Base-by-base conservation (phyloP, 2,329 filamentous ascomycete genomes). In the Diaporthe nobilis region DNA sequence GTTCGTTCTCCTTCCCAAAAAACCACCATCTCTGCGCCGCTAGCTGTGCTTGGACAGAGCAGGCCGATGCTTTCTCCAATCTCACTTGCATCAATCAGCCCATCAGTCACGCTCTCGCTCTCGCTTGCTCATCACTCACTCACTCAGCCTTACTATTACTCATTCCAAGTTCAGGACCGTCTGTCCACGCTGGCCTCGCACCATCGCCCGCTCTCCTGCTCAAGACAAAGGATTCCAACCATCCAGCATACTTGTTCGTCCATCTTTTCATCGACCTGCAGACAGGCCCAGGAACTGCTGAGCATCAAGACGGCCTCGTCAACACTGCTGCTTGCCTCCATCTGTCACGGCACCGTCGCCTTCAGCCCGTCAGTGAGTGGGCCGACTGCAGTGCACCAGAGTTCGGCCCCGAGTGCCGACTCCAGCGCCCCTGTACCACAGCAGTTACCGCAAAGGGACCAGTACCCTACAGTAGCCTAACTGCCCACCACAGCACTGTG, bases 361-460 rank as follows among this genome's bases (percentile, higher is more conserved):
- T n/a, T 34, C 65, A 68, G 44, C 17, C 12, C 31, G 13, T 9
- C 31, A 68, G 44, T 20, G 20, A 53, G 47, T 53, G 63, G 63
- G 47, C 65, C 65, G 34, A 55, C 49, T 70, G 65, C 65, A 70
- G 47, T 22, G 34, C 65, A 25, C 7, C 65, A 70, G 49, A 70
- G 31, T 25, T 70, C 34, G 34, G 65, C 17, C 49, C 49, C 65
- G 34, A 28, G 47, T 55, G 65, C 65, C 49, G 65, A 34, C 31
- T 28, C 4, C 34, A 51, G 47, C 42, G 71, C 57, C 39, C 60
- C 71, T 49, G 58, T 34, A 15, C 39, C 12, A 51, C 67, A 28
- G 9, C 71, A 65, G 37, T 42, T 37, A 20, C 70, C 17, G 70
- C 70, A 42, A 60, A 39, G 58, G 58, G 60, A 51, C 44, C 61